Base-by-base conservation (phyloP, 108 stramenopile species). In the Mediolabrus comicus region DNA sequence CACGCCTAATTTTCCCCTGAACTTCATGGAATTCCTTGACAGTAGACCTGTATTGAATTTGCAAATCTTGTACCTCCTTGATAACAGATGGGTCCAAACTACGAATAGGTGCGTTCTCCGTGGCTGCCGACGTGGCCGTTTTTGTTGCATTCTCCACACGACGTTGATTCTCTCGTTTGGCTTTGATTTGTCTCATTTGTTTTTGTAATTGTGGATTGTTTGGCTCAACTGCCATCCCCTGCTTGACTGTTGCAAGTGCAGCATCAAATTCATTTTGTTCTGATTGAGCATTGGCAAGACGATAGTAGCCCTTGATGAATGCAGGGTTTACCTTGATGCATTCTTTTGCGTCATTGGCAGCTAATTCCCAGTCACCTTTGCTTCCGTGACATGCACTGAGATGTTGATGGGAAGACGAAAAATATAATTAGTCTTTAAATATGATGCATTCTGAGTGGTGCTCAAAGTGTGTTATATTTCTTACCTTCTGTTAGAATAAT, bases 251-350 rank as follows among this genome's bases (percentile, higher is more conserved):
- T 13, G 89, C 79, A 13, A 79, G 49, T 34, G 94, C 96, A 9
- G 74, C 74, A 29, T 93, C 93, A 51, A 86, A 87, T 39, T 92
- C 77, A 53, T 87, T 62, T 60, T 82, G 72, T 75, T 94, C 93
- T 6, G 90, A 82, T 66, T 89, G 92, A 17, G 94, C 94, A 46
- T 73, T 80, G 9, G 92, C 91, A 17, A 97, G 83, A 12, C 96
- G 90, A 72, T 97, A 95, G 72, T 95, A 97, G 36, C 92, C 96
- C 65, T 95, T 95, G 66, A 95, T 72, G 73, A 97, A 97, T 46
- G 84, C 32, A 7, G 96, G 96, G 54, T 94, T 65, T 13, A 92
- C 59, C 69, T 88, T 82, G 41, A 97, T 91, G 81, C 96, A 97
- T 72, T 92, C 91, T 67, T 92, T 95, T 57, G 96, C 94, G 74